Evolutionary conservation across 306 rosid genomes (phyloP).

Genomic region (Ziziphus jujuba): DNA sequence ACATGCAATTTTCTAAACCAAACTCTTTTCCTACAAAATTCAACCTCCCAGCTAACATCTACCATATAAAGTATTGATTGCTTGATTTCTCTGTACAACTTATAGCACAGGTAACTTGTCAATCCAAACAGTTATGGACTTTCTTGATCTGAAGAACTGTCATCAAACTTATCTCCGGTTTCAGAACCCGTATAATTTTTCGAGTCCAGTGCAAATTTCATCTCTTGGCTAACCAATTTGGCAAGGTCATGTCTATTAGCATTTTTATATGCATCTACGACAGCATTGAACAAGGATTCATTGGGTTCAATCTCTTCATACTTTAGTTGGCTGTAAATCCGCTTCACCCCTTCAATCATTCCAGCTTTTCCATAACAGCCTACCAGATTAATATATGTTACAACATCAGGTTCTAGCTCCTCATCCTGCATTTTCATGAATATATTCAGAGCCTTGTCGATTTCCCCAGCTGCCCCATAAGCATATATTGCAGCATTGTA

Average conservation of each 20-base stretch:
- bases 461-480: slow-evolving; percentile 62
- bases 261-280: slow-evolving; percentile 56
- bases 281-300: slow-evolving; percentile 66
- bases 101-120: slow-evolving; percentile 15
- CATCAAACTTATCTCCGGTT: slow-evolving; percentile 34
- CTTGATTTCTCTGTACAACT: slow-evolving; percentile 30
- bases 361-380: slow-evolving; percentile 81
- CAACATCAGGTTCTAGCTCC: slow-evolving; percentile 62
- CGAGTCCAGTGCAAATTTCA: slow-evolving; percentile 39
- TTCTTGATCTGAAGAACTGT: slow-evolving; percentile 23
- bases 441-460: slow-evolving; percentile 61
- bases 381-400: slow-evolving; percentile 62
- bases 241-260: slow-evolving; percentile 67
- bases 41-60: background rate
- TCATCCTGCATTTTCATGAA: slow-evolving; percentile 83
- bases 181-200: slow-evolving; percentile 30
- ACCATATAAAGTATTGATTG: slow-evolving; percentile 11
- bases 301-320: slow-evolving; percentile 56
- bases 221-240: slow-evolving; percentile 56
- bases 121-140: slow-evolving; percentile 16
- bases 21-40: background rate
- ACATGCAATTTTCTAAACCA: slow-evolving; percentile 3
- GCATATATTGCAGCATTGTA: slow-evolving; percentile 74
- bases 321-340: slow-evolving; percentile 63
- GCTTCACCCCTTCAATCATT: slow-evolving; percentile 81